Base-by-base conservation (phyloP, 179 eudicot genomes). In the Amaranthus tricolor region DNA sequence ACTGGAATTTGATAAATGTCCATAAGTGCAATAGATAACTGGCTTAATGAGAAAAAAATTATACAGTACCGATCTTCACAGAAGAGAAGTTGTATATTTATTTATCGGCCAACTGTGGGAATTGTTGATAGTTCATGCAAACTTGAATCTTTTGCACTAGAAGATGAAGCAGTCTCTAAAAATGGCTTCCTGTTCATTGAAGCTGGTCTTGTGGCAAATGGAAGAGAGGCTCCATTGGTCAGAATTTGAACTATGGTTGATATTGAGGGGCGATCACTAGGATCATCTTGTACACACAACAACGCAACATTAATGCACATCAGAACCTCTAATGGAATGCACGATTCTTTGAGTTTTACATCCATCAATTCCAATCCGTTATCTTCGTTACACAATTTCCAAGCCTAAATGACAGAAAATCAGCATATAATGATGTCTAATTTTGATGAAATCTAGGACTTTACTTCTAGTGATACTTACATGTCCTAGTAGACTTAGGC, bases 301-400 rank as follows among this genome's bases (percentile, higher is more conserved):
- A 80, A 71, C 55, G 68, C 82, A 3, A 75, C 55, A 48, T 80
- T 72, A 59, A 80, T 75, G 62, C 82, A 79, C 69, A 45, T 75
- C 64, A 75, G n/a, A 11, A 57, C 79, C 71, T 80, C 52, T 2
- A 63, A 45, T 9, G 51, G 74, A n/a, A 71, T 75, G 73, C 79
- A 70, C 3, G 78, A 75, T 57, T 70, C 66, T 64, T 43, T 57
- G 20, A 79, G 66, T 24, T 66, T 31, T 70, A 47, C 59, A 6
- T 79, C 82, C 10, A 72, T 53, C 24, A 79, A 54, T 31, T 79
- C 78, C 44, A 74, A 49, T 64, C 71, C 79, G 71, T 56, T 80
- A 67, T 65, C 68, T 75, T 80, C 82, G 53, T 45, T 71, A 76
- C 76, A 80, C 73, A 80, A 54, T 58, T 40, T 80, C 82, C 79